phyloP scores from a whole-genome alignment of 768 basidiomycete genomes.

The Trametes cinnabarina region DNA sequence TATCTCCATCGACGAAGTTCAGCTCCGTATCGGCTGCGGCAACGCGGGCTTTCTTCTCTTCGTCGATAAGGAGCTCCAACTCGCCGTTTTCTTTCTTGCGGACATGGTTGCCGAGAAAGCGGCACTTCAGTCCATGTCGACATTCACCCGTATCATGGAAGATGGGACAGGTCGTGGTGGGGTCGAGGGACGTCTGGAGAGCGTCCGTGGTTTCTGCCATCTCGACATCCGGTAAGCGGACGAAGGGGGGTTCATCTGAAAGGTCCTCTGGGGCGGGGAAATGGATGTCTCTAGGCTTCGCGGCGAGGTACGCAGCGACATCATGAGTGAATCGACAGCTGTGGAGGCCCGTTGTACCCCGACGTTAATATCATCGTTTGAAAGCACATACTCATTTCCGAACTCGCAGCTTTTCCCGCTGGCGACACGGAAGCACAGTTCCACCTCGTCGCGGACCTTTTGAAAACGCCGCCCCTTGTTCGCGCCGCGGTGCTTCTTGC shows the following conservation, averaged over 20 bases:
- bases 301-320: constrained; percentile 67
- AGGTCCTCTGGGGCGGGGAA: constrained; percentile 47
- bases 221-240: constrained; percentile 31
- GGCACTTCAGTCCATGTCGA: constrained; percentile 84
- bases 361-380: neutral
- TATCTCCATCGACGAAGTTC: constrained; percentile 61
- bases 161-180: constrained; percentile 59
- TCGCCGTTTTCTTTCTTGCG: constrained; percentile 44
- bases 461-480: constrained; percentile 83
- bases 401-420: constrained; percentile 68
- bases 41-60: constrained; percentile 52
- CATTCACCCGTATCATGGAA: constrained; percentile 72
- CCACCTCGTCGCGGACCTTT: constrained; percentile 74
- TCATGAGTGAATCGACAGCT: constrained; percentile 85
- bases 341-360: neutral
- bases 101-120: constrained; percentile 82
- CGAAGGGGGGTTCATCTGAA: constrained; percentile 50
- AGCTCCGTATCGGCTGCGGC: constrained; percentile 56
- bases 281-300: constrained; percentile 71
- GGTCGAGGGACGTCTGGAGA: constrained; percentile 43
- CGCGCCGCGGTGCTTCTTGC: constrained; percentile 71
- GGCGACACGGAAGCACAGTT: constrained; percentile 81
- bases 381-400: constrained; percentile 54
- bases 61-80: constrained; percentile 48
- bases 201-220: constrained; percentile 21